A percentile compares a stretch with the other conserved stretches of the same genome.
phyloP scores from a whole-genome alignment of 371 early-diverging fungal genomes.

The Coemansia sp. region DNA sequence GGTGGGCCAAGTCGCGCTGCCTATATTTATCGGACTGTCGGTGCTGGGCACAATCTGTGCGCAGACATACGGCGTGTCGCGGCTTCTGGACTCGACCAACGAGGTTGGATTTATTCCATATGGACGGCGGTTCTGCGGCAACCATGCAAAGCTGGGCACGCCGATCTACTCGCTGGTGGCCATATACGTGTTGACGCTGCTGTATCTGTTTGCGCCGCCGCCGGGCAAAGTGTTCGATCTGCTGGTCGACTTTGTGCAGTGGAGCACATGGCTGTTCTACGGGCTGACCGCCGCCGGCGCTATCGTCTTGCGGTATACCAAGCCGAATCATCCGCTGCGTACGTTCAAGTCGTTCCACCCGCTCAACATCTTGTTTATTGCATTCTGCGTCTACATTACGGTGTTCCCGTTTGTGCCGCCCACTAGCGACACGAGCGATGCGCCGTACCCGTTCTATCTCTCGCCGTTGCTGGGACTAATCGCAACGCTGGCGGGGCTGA shows the following conservation, averaged over 20 bases:
- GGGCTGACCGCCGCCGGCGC: slow-evolving; percentile 52
- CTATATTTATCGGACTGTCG: slow-evolving; percentile 54
- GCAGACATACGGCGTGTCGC: slow-evolving; percentile 53
- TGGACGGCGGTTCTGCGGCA: slow-evolving; percentile 35
- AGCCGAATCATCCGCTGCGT: slow-evolving; percentile 42
- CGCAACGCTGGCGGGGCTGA: slow-evolving; percentile 38
- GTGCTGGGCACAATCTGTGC: slow-evolving; percentile 53
- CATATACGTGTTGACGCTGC: slow-evolving; percentile 49
- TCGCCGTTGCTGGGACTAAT: slow-evolving; percentile 51
- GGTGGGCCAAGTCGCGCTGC: slow-evolving; percentile 52
- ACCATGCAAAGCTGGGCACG: slow-evolving; percentile 48
- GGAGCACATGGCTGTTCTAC: slow-evolving; percentile 59
- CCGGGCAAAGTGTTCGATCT: slow-evolving; percentile 57
- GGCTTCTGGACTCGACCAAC: slow-evolving; percentile 54
- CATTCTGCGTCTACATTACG: slow-evolving; percentile 48
- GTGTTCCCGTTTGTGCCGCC: slow-evolving; percentile 54
- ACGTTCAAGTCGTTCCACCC: slow-evolving; percentile 44
- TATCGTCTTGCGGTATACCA: slow-evolving; percentile 45
- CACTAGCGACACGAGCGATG: slow-evolving; percentile 1
- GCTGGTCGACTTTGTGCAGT: slow-evolving; percentile 54
- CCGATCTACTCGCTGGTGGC: slow-evolving; percentile 52
- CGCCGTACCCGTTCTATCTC: slow-evolving; percentile 51
- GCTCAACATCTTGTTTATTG: slow-evolving; percentile 48
- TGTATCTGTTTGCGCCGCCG: slow-evolving; percentile 56
- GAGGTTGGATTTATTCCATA: slow-evolving; percentile 53